A percentile compares a stretch with the other conserved stretches of the same genome.
phyloP scores from a whole-genome alignment of 225 moss, liverwort and hornwort genomes.

The Thuidium tamariscinum region DNA sequence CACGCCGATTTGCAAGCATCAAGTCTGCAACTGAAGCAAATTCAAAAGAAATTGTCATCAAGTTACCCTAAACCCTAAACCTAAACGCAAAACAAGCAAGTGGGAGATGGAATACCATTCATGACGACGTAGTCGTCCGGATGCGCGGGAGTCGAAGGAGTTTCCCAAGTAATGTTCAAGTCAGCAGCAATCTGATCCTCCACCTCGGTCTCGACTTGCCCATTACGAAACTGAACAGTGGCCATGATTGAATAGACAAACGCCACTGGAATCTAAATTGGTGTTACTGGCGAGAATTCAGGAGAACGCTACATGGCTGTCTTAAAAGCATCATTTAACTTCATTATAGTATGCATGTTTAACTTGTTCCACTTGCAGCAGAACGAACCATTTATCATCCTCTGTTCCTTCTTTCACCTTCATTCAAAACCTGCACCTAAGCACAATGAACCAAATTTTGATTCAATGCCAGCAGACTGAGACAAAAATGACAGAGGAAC shows the following conservation, averaged over 20 bases:
- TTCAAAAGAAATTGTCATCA: background rate
- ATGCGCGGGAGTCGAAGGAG: conserved; percentile 30
- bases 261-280: background rate
- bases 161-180: conserved; percentile 36
- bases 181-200: conserved; percentile 41
- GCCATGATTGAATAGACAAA: conserved; percentile 3
- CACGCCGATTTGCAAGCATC: background rate
- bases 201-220: background rate
- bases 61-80: background rate
- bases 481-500: background rate
- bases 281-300: background rate
- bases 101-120: conserved; percentile 10
- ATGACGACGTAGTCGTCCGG: conserved; percentile 28
- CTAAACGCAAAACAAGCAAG: background rate
- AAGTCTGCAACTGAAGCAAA: background rate
- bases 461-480: background rate
- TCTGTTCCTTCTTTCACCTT: background rate
- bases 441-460: background rate
- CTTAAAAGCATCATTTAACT: background rate
- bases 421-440: background rate
- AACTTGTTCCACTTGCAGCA: background rate
- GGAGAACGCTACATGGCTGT: background rate
- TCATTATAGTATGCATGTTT: background rate
- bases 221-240: background rate
- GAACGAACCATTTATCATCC: background rate